Evolutionary conservation across 2,329 filamentous ascomycete genomes (phyloP).

Genomic region (Rugonectria rugulosa): DNA sequence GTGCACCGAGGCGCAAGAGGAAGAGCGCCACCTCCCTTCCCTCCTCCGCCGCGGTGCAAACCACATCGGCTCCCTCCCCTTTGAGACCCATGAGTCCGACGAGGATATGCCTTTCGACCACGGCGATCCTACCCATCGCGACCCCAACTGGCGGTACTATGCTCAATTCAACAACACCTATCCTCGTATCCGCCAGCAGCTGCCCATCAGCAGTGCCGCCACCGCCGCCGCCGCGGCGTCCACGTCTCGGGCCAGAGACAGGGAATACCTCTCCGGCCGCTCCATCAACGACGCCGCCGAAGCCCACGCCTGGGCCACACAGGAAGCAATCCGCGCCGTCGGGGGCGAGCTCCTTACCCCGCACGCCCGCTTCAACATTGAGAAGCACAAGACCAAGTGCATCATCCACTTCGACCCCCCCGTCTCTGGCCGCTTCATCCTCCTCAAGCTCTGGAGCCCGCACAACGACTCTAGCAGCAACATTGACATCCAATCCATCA

Average conservation of each 20-base stretch:
- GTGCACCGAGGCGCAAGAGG: slow-evolving; percentile 67
- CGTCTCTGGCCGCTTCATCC: slow-evolving; percentile 80
- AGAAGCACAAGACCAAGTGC: slow-evolving; percentile 82
- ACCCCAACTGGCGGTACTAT: slow-evolving; percentile 36
- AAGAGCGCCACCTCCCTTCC: slow-evolving; percentile 39
- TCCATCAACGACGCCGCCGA: slow-evolving; percentile 50
- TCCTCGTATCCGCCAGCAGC: slow-evolving; percentile 17
- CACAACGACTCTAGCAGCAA: slow-evolving; percentile 70
- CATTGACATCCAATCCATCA: slow-evolving; percentile 89
- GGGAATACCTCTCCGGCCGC: slow-evolving; percentile 24
- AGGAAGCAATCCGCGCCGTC: slow-evolving; percentile 64
- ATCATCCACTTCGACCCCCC: slow-evolving; percentile 86
- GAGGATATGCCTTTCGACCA: no score
- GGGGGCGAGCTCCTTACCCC: slow-evolving; percentile 71
- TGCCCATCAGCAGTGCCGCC: slow-evolving; percentile 16
- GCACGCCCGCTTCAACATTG: slow-evolving; percentile 84
- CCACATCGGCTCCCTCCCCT: slow-evolving; percentile 62
- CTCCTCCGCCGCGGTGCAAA: slow-evolving; percentile 54
- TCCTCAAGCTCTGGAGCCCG: slow-evolving; percentile 91
- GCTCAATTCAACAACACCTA: slow-evolving; percentile 22
- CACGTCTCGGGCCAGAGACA: slow-evolving; percentile 20
- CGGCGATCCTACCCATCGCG: no score
- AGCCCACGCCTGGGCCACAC: slow-evolving; percentile 60
- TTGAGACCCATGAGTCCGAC: slow-evolving; percentile 57
- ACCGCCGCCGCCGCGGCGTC: slow-evolving; percentile 24